phyloP scores from a whole-genome alignment of 2,329 filamentous ascomycete species.

The Calonectria fujianensis region DNA sequence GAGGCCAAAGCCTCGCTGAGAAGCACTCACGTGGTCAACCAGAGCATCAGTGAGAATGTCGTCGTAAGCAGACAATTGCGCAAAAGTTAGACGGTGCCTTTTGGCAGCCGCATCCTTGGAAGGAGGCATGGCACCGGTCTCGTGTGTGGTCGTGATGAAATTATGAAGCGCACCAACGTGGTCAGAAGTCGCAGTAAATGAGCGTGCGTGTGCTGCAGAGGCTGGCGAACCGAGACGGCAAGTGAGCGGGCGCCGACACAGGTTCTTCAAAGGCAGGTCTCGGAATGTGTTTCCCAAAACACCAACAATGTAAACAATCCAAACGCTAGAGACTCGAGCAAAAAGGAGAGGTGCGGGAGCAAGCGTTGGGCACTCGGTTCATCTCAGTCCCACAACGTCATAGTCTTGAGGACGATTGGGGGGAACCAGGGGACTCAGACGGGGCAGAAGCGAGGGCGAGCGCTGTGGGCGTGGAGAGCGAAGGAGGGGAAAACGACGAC shows the following conservation, averaged over 20 bases:
- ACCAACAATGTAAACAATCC: conserved; percentile 36
- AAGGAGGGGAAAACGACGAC: conserved; percentile 28
- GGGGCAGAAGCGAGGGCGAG: conserved; percentile 36
- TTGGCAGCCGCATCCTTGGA: conserved; percentile 64
- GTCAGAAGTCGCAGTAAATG: conserved; percentile 43
- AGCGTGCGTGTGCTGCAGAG: conserved; percentile 49
- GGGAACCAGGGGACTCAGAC: conserved; percentile 30
- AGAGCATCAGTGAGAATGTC: conserved; percentile 96
- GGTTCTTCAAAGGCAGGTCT: conserved; percentile 23
- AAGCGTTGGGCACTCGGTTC: conserved; percentile 47
- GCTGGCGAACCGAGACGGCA: conserved; percentile 38
- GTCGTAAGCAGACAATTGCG: conserved; percentile 93
- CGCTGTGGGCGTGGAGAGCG: conserved; percentile 27
- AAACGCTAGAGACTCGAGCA: conserved; percentile 21
- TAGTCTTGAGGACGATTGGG: conserved; percentile 46
- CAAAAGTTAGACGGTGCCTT: conserved; percentile 86
- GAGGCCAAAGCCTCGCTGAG: conserved; percentile 25
- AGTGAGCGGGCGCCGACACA: conserved; percentile 44
- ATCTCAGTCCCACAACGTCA: conserved; percentile 55
- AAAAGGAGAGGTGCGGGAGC: conserved; percentile 40
- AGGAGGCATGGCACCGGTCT: conserved; percentile 60
- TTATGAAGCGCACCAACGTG: conserved; percentile 22
- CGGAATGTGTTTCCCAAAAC: conserved; percentile 23
- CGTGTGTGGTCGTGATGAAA: conserved; percentile 12
- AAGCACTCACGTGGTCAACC: conserved; percentile 88